Conservation (phyloP, 208 protist species). For the Trypanosoma mega region DNA sequence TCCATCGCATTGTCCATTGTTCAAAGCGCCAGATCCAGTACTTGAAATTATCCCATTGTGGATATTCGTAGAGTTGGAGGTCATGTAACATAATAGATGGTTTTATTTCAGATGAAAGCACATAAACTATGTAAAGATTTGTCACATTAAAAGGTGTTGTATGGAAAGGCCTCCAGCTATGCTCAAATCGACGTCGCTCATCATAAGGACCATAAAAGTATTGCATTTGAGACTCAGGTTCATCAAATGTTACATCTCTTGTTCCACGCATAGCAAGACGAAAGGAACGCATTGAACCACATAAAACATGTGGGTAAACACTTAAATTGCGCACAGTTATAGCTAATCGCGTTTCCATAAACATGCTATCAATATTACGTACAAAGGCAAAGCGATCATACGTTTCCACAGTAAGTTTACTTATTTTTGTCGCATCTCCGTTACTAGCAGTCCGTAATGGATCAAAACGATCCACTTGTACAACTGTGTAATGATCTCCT, state of each 20-base stretch:
- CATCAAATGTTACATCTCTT: conserved; percentile 32
- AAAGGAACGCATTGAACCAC: conserved; percentile 70
- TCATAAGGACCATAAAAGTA: conserved; percentile 70
- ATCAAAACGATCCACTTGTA: conserved; percentile 62
- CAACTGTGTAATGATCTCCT: conserved; percentile 33
- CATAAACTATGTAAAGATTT: conserved; percentile 67
- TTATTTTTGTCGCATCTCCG: conserved; percentile 17
- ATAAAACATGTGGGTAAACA: conserved; percentile 57
- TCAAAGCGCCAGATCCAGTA: conserved; percentile 33
- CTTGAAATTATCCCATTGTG: conserved; percentile 17
- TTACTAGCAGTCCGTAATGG: conserved; percentile 7
- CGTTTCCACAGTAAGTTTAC: conserved; percentile 25
- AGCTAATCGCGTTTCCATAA: conserved; percentile 55
- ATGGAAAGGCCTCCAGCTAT: conserved; percentile 69
- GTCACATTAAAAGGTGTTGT: conserved; percentile 43
- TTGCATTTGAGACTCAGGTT: conserved; percentile 71
- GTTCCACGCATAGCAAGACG: conserved; percentile 57
- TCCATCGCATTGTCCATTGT: conserved; percentile 56
- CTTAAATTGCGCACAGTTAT: conserved; percentile 29
- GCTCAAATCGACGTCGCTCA: conserved; percentile 34
- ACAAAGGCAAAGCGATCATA: conserved; percentile 47
- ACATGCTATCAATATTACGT: conserved; percentile 44
- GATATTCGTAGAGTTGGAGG: conserved; percentile 24
- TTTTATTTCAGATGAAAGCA: conserved; percentile 31
- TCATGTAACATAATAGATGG: conserved; percentile 32